Evolutionary conservation across 768 basidiomycete species (phyloP).

Genomic region (Tricholoma matsutake): DNA sequence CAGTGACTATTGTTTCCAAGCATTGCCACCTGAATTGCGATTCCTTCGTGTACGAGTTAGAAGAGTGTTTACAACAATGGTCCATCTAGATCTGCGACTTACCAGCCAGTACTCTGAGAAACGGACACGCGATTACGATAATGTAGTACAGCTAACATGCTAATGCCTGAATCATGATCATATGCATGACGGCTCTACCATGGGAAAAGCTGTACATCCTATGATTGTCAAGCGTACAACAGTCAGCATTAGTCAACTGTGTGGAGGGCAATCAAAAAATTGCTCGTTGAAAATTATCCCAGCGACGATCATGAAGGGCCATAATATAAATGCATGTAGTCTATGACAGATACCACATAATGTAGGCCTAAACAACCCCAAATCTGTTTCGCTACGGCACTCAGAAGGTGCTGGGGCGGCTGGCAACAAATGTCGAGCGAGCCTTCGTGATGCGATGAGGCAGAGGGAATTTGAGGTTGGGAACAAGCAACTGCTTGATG

Average conservation of each 20-base stretch:
- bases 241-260: no score
- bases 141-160: no score
- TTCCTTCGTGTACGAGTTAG: constrained; percentile 52
- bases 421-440: constrained; percentile 78
- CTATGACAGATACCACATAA: constrained; percentile 12
- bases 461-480: constrained; percentile 94
- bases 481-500: constrained; percentile 93
- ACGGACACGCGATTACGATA: constrained; percentile 15
- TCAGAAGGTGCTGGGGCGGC: constrained; percentile 74
- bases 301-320: background rate
- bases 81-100: constrained; percentile 24
- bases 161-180: no score
- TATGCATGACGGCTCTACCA: no score
- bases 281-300: background rate
- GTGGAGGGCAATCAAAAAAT: background rate
- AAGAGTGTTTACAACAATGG: constrained; percentile 1
- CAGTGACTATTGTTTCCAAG: constrained; percentile 99
- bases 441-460: constrained; percentile 83
- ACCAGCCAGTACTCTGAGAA: constrained; percentile 79
- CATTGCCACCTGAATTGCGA: constrained; percentile 93
- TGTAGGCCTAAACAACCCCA: constrained; percentile 8
- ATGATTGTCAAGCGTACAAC: no score
- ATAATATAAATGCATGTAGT: constrained; percentile 15
- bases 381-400: constrained; percentile 3
- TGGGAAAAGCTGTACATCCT: no score